Conservation (phyloP, 768 basidiomycete genomes). For the Kwoniella shandongensis region DNA sequence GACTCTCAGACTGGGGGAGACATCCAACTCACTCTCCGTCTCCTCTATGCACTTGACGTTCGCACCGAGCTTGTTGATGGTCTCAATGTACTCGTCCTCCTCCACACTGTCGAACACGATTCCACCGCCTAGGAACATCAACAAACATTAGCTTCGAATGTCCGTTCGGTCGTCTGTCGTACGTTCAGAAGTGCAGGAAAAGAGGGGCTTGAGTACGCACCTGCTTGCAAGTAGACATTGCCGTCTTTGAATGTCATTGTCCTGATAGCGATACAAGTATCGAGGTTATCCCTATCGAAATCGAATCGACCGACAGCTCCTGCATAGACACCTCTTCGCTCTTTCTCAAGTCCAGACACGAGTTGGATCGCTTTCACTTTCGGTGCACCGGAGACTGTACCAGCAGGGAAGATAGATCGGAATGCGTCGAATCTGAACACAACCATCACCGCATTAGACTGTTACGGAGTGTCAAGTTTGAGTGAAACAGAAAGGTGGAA, state of each 20-base stretch:
- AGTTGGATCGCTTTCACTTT: constrained; percentile 99
- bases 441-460: neutral
- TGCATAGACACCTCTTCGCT: constrained; percentile 90
- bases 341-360: constrained; percentile 77
- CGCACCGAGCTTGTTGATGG: constrained; percentile 86
- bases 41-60: constrained; percentile 80
- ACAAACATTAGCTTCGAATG: no score
- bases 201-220: no score
- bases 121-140: constrained; percentile 67
- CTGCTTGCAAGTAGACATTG: constrained; percentile 78
- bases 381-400: constrained; percentile 96
- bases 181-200: no score
- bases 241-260: constrained; percentile 97
- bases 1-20: neutral
- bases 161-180: no score
- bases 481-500: neutral
- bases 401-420: constrained; percentile 97
- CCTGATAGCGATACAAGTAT: constrained; percentile 97
- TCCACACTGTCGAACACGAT: constrained; percentile 97
- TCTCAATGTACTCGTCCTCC: constrained; percentile 95
- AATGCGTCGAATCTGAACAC: constrained; percentile 86
- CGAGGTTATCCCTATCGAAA: constrained; percentile 82
- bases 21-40: constrained; percentile 72
- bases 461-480: neutral
- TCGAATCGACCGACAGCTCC: constrained; percentile 98